These are phyloP conservation scores for Mariannaea sp. DNA, from an alignment of 2,329 filamentous ascomycete species.

Conservation along the genomic window DNA sequence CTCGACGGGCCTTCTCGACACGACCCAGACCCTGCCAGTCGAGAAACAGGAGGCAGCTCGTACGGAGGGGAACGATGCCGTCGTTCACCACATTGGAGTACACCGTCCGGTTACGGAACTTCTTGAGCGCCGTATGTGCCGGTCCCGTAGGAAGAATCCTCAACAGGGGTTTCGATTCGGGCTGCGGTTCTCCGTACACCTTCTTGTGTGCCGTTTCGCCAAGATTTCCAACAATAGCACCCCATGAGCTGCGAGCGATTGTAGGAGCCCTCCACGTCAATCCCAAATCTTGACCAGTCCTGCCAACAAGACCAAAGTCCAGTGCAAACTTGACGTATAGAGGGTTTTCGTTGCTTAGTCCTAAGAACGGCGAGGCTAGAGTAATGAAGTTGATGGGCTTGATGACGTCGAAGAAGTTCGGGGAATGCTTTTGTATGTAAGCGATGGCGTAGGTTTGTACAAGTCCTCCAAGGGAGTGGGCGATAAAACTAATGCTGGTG, in stretches of 20 bases:
- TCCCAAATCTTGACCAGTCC: conserved; percentile 92
- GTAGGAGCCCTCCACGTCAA: conserved; percentile 92
- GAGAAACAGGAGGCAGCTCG: conserved; percentile 93
- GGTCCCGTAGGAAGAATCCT: conserved; percentile 90
- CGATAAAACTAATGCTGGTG: conserved; percentile 93
- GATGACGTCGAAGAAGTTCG: conserved; percentile 85
- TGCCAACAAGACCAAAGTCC: conserved; percentile 94
- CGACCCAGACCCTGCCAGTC: conserved; percentile 94
- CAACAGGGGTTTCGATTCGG: conserved; percentile 85
- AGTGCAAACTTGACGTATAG: conserved; percentile 96
- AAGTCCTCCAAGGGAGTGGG: conserved; percentile 86
- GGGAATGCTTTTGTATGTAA: conserved; percentile 95
- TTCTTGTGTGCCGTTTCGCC: conserved; percentile 52
- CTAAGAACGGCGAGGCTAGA: conserved; percentile 84
- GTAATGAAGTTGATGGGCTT: conserved; percentile 89
- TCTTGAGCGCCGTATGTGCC: conserved; percentile 82
- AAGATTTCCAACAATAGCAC: conserved; percentile 81
- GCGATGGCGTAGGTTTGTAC: conserved; percentile 94
- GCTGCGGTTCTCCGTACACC: conserved; percentile 50
- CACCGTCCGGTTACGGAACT: conserved; percentile 87
- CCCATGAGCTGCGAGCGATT: conserved; percentile 84
- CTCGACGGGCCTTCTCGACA: conserved; percentile 91
- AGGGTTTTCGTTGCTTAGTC: conserved; percentile 95
- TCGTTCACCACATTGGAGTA: conserved; percentile 99
- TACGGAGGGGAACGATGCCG: conserved; percentile 91